These are phyloP conservation scores for Epichloe baconii DNA, from an alignment of 2,329 filamentous ascomycete species.

Conservation along the genomic window DNA sequence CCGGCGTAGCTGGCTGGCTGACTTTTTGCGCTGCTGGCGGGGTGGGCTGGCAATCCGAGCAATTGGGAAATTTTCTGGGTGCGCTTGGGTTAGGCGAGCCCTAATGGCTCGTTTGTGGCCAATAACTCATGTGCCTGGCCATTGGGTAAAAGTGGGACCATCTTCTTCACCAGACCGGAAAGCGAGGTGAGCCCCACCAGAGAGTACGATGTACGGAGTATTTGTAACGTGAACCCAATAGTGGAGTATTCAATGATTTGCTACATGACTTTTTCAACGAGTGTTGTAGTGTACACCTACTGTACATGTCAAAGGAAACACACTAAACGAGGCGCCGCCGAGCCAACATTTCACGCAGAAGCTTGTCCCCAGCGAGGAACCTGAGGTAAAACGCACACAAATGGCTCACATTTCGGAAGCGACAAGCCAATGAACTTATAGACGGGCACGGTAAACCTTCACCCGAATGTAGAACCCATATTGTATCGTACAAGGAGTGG, in stretches of 20 bases:
- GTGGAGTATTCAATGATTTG: no score
- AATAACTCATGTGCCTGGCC: constrained; percentile 9
- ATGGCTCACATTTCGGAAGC: neutral
- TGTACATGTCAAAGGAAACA: no score
- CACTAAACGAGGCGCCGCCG: no score
- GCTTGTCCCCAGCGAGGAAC: neutral
- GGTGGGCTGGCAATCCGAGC: constrained; percentile 6
- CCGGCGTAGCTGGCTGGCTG: constrained; percentile 4
- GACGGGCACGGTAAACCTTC: neutral
- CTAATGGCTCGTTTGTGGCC: constrained; percentile 14
- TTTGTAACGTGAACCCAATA: no score
- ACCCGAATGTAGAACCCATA: neutral
- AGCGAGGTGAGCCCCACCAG: neutral
- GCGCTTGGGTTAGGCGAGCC: constrained; percentile 20
- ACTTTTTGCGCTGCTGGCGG: constrained; percentile 15
- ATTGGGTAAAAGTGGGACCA: constrained; percentile 5
- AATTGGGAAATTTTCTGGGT: constrained; percentile 10
- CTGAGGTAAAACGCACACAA: neutral
- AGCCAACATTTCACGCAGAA: neutral
- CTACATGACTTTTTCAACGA: no score
- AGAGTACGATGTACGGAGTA: no score
- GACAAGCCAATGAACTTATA: neutral
- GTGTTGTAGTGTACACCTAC: no score
- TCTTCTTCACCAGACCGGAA: neutral
- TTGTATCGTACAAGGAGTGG: neutral